A percentile compares a stretch with the other conserved stretches of the same genome.
These are phyloP conservation scores for Chaetomium fimeti DNA, from an alignment of 495 filamentous ascomycete species.

Conservation along the genomic window DNA sequence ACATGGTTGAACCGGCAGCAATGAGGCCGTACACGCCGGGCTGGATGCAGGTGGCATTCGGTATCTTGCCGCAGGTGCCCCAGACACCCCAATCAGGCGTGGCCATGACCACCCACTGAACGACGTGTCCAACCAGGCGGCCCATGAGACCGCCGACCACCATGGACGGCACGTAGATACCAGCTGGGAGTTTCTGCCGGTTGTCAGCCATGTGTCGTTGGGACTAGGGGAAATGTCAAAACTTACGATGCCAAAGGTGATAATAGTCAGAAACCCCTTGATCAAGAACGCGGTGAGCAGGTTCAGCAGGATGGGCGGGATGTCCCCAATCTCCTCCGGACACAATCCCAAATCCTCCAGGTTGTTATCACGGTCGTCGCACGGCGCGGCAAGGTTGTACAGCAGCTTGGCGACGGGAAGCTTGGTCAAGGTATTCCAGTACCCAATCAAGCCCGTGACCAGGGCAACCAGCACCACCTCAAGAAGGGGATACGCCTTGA, in stretches of 20 bases:
- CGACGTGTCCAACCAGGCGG: conserved; percentile 78
- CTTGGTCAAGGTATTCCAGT: conserved; percentile 91
- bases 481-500: conserved; percentile 80
- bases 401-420: conserved; percentile 86
- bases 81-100: conserved; percentile 73
- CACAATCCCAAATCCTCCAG: conserved; percentile 72
- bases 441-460: conserved; percentile 78
- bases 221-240: background rate
- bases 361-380: conserved; percentile 54
- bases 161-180: conserved; percentile 98
- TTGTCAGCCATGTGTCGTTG: background rate
- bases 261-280: conserved; percentile 81
- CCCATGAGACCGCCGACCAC: conserved; percentile 94
- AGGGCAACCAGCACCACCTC: conserved; percentile 88
- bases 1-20: conserved; percentile 96
- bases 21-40: conserved; percentile 95
- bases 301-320: conserved; percentile 65
- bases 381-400: conserved; percentile 86
- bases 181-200: conserved; percentile 76
- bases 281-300: conserved; percentile 79
- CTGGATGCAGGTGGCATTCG: conserved; percentile 79
- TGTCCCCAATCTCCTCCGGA: conserved; percentile 66
- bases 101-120: conserved; percentile 76
- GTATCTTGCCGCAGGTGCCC: conserved; percentile 64
- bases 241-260: conserved; percentile 78